A percentile compares a stretch with the other conserved stretches of the same genome.
Evolutionary conservation across 192 early-diverging fungal species (phyloP).

Genomic region (Coemansia sp.): DNA sequence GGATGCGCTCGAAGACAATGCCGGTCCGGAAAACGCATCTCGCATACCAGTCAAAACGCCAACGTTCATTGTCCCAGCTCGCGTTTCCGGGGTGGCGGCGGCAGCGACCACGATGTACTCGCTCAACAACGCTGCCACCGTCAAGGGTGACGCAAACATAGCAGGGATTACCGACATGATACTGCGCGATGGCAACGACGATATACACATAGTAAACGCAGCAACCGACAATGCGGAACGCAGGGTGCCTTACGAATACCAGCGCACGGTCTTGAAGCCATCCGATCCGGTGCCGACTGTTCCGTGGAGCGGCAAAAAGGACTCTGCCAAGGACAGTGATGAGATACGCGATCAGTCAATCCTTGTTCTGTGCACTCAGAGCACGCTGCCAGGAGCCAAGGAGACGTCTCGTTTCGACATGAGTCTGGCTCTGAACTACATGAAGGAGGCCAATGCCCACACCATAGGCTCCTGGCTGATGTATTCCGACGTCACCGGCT

Average conservation of each 20-base stretch:
- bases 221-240: constrained; percentile 16
- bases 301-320: background rate
- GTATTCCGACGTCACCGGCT: constrained; percentile 75
- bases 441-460: constrained; percentile 52
- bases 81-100: constrained; percentile 32
- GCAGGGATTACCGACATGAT: constrained; percentile 25
- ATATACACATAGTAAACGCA: constrained; percentile 45
- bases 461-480: constrained; percentile 74
- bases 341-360: constrained; percentile 39
- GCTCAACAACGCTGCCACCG: constrained; percentile 23
- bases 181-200: constrained; percentile 32
- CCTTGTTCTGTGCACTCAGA: constrained; percentile 52
- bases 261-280: constrained; percentile 23
- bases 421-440: constrained; percentile 52
- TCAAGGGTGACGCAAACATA: constrained; percentile 10
- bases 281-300: background rate
- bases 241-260: constrained; percentile 31
- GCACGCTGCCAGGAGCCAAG: constrained; percentile 38
- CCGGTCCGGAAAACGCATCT: constrained; percentile 16
- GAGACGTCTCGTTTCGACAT: constrained; percentile 67
- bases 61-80: constrained; percentile 42
- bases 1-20: constrained; percentile 30
- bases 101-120: constrained; percentile 29
- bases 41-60: constrained; percentile 31
- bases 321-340: constrained; percentile 8